Base-by-base conservation (phyloP, 441 rosid species). In the Iberis amara region DNA sequence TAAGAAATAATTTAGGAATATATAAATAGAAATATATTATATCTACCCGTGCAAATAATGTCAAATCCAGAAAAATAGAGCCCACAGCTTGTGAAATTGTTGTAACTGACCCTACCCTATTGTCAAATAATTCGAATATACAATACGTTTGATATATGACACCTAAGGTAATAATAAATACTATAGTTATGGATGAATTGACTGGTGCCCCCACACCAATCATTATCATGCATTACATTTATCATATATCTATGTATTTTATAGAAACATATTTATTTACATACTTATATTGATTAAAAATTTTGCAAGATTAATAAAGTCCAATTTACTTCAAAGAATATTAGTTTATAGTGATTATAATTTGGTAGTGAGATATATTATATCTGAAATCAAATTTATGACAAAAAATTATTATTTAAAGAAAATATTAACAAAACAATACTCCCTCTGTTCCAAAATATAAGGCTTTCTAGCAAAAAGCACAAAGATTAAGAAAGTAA, bases 21-120 rank as follows among this genome's bases (percentile, higher is more conserved):
- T 54, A 18, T 12, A 46, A 5, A 31, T 7, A 31, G 6, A 18
- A 24, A 9, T 21, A 33, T 21, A 45, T 7, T 15, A 38, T 41
- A 33, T 39, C 47, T 66, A 46, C 57, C 61, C 65, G 52, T 66
- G 66, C 61, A 66, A 60, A 66, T 21, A 47, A 54, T 54, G 66
- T 66, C 62, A 66, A 60, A 55, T 60, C 66, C 8, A 54, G 35
- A 51, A 55, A 38, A 33, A 33, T 52, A 30, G 54, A 63, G 71
- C 84, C 74, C 73, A 63, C 77, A 33, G 24, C 47, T 62, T 49
- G 47, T 49, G 52, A 63, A 61, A 61, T 43, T 52, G 59, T 63
- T 60, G 64, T 61, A 66, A 64, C 70, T n/a, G 61, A 64, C 71
- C 73, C 75, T 66, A 75, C 73, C 71, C 10, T 52, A 61, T 65